Percentiles rank a stretch among this genome's conserved stretches.
Evolutionary conservation across 2,329 filamentous ascomycete genomes (phyloP).

Genomic region (Microcyclospora pomicola): DNA sequence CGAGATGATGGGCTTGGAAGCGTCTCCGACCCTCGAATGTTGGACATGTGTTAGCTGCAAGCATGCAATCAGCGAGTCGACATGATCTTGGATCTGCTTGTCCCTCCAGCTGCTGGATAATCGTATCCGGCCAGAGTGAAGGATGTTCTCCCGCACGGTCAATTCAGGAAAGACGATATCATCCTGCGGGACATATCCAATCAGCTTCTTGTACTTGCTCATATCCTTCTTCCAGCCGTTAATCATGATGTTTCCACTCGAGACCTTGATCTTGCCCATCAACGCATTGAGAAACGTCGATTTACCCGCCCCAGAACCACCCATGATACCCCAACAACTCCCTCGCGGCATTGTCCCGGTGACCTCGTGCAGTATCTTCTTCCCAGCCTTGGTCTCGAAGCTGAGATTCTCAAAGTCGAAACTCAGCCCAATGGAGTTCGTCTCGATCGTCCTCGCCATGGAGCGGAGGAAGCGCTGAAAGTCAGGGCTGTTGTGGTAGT

Average conservation of each 20-base stretch:
- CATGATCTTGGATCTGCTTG: conserved; percentile 37
- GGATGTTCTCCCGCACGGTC: conserved; percentile 48
- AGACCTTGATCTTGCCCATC: conserved; percentile 44
- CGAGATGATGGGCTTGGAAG: conserved; percentile 39
- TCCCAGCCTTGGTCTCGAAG: conserved; percentile 9
- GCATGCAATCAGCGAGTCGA: conserved; percentile 44
- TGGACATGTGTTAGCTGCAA: conserved; percentile 39
- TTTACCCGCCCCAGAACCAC: conserved; percentile 46
- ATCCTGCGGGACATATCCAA: conserved; percentile 49
- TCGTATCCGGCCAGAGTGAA: conserved; percentile 43
- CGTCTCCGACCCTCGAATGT: conserved; percentile 39
- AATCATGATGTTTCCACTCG: conserved; percentile 36
- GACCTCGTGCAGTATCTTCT: conserved; percentile 38
- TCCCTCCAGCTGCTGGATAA: conserved; percentile 40
- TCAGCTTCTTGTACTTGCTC: conserved; percentile 43
- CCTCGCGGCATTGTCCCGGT: conserved; percentile 42
- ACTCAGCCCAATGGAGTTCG: conserved; percentile 38
- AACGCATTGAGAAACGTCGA: conserved; percentile 47
- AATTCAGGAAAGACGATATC: conserved; percentile 47
- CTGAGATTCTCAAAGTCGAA: conserved; percentile 40
- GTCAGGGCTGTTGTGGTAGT: conserved; percentile 23
- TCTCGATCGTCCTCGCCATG: conserved; percentile 39
- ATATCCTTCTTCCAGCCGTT: conserved; percentile 35
- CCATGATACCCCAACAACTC: conserved; percentile 46
- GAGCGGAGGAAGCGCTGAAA: conserved; percentile 40